Conservation (phyloP, 768 basidiomycete genomes). For the Tylopilus intermedius region DNA sequence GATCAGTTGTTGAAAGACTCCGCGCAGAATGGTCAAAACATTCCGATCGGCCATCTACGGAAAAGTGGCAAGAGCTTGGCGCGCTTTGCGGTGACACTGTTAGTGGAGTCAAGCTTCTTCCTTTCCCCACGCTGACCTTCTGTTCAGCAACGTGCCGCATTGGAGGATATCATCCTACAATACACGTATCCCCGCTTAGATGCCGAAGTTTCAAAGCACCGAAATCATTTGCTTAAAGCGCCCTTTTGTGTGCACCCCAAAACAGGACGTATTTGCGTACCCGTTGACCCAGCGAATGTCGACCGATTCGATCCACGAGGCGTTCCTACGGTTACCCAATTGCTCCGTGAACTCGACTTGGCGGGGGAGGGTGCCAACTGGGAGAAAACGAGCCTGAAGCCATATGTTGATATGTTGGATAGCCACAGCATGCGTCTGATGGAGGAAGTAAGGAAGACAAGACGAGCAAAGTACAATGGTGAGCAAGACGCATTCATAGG, state of each 20-base stretch:
- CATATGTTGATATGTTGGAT: conserved; percentile 88
- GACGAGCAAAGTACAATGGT: conserved; percentile 19
- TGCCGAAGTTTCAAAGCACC: conserved; percentile 93
- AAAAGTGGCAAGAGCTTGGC: conserved; percentile 73
- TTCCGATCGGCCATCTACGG: conserved; percentile 49
- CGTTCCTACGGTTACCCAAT: conserved; percentile 83
- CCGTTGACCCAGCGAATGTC: conserved; percentile 71
- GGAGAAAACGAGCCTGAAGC: conserved; percentile 81
- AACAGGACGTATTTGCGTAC: conserved; percentile 93
- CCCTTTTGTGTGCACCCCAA: conserved; percentile 97
- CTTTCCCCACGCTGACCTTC: neutral
- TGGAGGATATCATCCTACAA: conserved; percentile 87
- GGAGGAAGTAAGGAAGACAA: conserved; percentile 28
- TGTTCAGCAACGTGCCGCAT: conserved; percentile 35
- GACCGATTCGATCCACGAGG: conserved; percentile 77
- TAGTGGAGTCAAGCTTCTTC: conserved; percentile 10
- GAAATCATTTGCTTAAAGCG: conserved; percentile 95
- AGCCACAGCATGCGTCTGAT: conserved; percentile 45
- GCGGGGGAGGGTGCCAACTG: conserved; percentile 63
- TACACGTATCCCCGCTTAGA: conserved; percentile 97
- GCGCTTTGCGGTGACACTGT: conserved; percentile 28
- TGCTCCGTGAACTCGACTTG: conserved; percentile 75
- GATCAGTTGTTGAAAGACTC: conserved; percentile 43
- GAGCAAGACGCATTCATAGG: neutral
- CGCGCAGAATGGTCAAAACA: conserved; percentile 55